Evolutionary conservation across 768 basidiomycete genomes (phyloP), one percentile per base, ranked within the genome.

Genomic region (Hygrocybe coccinea): DNA sequence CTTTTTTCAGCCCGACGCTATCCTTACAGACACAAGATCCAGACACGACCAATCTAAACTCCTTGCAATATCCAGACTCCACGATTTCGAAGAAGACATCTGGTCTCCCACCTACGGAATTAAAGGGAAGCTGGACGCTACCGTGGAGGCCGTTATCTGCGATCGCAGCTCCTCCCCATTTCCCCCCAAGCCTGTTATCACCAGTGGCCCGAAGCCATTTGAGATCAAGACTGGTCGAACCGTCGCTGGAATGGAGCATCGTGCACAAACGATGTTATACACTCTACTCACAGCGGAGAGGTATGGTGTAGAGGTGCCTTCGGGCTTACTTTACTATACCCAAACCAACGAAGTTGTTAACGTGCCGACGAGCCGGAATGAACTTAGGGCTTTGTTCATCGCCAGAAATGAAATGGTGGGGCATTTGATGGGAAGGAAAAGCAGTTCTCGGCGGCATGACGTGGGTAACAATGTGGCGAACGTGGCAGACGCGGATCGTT

Each of bases 211-310:
- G 0, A 76, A 87, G 61, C 95, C 95, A 1, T 84, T 99, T 52
- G 97, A 99, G 69, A 91, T 99, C 72, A 99, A 99, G 72, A 99
- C 97, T 0, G 97, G 97, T 1, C 79, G 88, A 29, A 73, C 86
- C 0, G 74, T 81, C 7, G 74, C 77, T 5, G 86, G 83, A 0
- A 85, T 94, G 83, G 93, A 95, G 60, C 95, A 98, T 69, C 87
- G 97, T 36, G 97, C 97, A 0, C 97, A 99, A 70, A 99, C 97
- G 1, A 94, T 97, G 86, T 73, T 99, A 3, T 99, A 99, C 68
- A 95, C 93, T 1, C 75, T 98, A 4, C 78, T 99, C 1, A 83
- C 93, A 62, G 82, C 84, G 37, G 95, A 98, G 67, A 82, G 95
- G n/a, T 97, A 97, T 64, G 91, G 85, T 5, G 79, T 82, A 5